These are phyloP conservation scores for Neurospora sp. DNA, from an alignment of 2,329 filamentous ascomycete species.

Conservation along the genomic window DNA sequence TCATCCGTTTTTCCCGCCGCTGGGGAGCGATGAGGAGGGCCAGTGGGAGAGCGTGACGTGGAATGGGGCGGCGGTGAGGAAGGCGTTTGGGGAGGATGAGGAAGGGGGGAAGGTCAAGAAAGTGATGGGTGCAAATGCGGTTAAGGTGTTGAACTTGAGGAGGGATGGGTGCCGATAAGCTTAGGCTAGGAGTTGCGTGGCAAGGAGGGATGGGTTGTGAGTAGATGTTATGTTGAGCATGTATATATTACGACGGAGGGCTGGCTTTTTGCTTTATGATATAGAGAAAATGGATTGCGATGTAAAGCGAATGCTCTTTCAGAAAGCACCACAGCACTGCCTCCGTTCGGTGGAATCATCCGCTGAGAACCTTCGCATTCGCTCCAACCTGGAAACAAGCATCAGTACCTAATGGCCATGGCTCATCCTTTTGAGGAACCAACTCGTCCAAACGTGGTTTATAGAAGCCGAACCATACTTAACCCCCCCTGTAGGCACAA, in stretches of 20 bases:
- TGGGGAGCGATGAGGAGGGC: conserved; percentile 46
- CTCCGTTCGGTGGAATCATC: neutral
- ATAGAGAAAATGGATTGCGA: neutral
- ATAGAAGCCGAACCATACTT: neutral
- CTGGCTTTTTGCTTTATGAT: neutral
- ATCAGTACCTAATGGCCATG: neutral
- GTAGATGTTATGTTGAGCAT: neutral
- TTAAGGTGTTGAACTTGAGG: conserved; percentile 17
- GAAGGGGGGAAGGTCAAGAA: conserved; percentile 18
- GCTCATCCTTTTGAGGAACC: neutral
- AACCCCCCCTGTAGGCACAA: neutral
- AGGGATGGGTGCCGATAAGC: conserved; percentile 4
- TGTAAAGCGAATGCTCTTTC: neutral
- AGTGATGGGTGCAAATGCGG: conserved; percentile 22
- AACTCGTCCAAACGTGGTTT: neutral
- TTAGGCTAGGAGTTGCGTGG: neutral
- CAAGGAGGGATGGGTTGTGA: neutral
- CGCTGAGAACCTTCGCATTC: neutral
- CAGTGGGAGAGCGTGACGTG: conserved; percentile 60
- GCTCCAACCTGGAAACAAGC: neutral
- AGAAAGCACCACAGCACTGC: neutral
- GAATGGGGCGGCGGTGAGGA: conserved; percentile 25
- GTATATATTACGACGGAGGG: neutral
- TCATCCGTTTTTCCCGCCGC: conserved; percentile 76
- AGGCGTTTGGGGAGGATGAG: conserved; percentile 16